Evolutionary conservation across 2,329 filamentous ascomycete genomes (phyloP), one percentile per base, ranked within the genome.

Genomic region (Lasiodiplodia sp.): DNA sequence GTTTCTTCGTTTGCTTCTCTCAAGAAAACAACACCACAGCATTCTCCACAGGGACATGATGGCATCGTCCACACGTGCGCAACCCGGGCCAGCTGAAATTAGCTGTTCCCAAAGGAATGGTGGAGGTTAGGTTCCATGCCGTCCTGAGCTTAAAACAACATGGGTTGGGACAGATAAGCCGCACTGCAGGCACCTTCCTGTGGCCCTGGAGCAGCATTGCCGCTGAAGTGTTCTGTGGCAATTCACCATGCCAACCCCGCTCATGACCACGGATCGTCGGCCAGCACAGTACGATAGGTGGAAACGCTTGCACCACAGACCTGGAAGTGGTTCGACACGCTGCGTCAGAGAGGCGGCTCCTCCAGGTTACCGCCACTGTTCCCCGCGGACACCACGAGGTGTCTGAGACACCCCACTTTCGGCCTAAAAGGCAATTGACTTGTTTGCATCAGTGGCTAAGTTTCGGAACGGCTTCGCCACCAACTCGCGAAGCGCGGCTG

Each of bases 241-340:
- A 38, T n/a, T 31, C 47, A 34, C 38, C 60, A 38, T 52, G 58
- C 16, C 21, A 18, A 64, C 60, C 18, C 44, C 60, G 60, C 60
- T 40, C 58, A 28, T 12, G 16, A 34, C 44, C 25, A 28, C 28
- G 23, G 60, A 64, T 64, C 60, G 28, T 21, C 60, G 51, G 60
- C 60, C 60, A 64, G 25, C 60, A 64, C 60, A 64, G 44, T 52
- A 55, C 44, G 2, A 47, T 21, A 62, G 37, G 60, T 64, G 60
- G 60, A 47, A 28, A 64, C 60, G 18, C 21, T 64, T 12, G 60
- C 60, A 64, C 60, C 60, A 64, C 60, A 64, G 60, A 52, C 60
- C 60, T 31, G 25, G 16, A n/a, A 37, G 47, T 53, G 60, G 60
- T 64, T 64, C 44, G 60, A 64, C 25, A 25, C 21, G 44, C 28